These are phyloP conservation scores for Oryza glaberrima DNA, from an alignment of 176 grass and related monocot species.

Conservation along the genomic window DNA sequence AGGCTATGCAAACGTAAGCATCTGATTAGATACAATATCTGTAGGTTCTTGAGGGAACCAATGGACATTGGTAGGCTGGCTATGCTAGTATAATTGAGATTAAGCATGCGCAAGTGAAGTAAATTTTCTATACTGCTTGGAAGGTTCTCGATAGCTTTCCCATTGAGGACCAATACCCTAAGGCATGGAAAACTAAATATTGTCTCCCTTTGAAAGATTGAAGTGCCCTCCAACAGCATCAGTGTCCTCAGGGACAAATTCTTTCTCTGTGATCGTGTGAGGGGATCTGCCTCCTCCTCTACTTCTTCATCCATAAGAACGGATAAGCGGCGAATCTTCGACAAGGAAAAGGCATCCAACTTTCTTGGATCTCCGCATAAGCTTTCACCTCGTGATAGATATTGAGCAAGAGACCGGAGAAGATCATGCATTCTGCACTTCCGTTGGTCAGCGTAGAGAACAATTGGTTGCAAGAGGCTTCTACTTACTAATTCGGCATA, in stretches of 20 bases:
- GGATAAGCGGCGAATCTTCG: constrained; percentile 18
- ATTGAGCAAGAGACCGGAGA: constrained; percentile 30
- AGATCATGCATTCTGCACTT: constrained; percentile 29
- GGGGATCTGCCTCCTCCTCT: neutral
- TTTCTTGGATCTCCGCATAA: constrained; percentile 22
- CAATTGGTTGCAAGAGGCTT: neutral
- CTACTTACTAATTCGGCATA: constrained; percentile 14
- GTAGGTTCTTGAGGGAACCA: neutral
- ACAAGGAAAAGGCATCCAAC: neutral
- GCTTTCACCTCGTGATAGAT: constrained; percentile 17
- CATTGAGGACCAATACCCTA: constrained; percentile 31
- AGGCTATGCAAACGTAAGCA: constrained; percentile 14
- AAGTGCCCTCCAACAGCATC: neutral
- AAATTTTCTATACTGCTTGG: constrained; percentile 32
- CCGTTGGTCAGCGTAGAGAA: neutral
- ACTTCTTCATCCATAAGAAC: neutral
- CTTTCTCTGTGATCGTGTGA: neutral
- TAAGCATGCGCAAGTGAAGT: constrained; percentile 14
- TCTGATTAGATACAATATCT: neutral
- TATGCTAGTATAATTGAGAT: constrained; percentile 39
- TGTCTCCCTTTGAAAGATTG: constrained; percentile 4
- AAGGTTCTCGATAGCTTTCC: constrained; percentile 14
- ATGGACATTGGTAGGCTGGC: constrained; percentile 31
- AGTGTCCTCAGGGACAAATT: constrained; percentile 17
- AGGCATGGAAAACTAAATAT: neutral